A percentile compares a stretch with the other conserved stretches of the same genome.
Evolutionary conservation across 192 early-diverging fungal species (phyloP).

Genomic region (Coemansia sp.): DNA sequence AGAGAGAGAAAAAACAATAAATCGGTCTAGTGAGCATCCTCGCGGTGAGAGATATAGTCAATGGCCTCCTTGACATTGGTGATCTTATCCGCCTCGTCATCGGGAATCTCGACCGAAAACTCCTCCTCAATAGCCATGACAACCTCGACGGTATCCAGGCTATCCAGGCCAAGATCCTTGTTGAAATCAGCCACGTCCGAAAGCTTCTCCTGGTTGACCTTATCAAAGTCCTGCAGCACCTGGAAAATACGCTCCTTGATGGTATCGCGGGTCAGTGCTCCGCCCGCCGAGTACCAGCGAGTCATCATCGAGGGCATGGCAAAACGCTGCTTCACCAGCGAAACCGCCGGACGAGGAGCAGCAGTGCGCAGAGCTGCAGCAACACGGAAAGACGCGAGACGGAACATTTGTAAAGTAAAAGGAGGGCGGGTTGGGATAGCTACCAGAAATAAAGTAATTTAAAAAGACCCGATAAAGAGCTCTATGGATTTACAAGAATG

Average conservation of each 20-base stretch:
- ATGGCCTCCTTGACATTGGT: conserved; percentile 83
- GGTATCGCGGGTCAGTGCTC: conserved; percentile 61
- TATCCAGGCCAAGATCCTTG: conserved; percentile 93
- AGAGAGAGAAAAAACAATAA: conserved; percentile 7
- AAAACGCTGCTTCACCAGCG: background rate
- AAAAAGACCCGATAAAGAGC: background rate
- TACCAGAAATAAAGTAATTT: background rate
- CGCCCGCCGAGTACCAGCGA: conserved; percentile 74
- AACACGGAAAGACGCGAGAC: conserved; percentile 33
- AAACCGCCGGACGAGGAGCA: background rate
- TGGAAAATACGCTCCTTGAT: conserved; percentile 86
- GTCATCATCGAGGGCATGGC: conserved; percentile 16
- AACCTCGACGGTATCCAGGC: conserved; percentile 96
- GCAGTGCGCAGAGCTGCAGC: conserved; percentile 13
- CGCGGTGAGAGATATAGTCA: conserved; percentile 71
- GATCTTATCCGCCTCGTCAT: conserved; percentile 96
- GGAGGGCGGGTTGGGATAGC: background rate
- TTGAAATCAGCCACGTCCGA: conserved; percentile 80
- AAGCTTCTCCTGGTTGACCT: conserved; percentile 89
- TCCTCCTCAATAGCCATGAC: conserved; percentile 99
- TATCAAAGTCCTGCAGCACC: conserved; percentile 92
- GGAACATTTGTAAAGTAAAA: conserved; percentile 22
- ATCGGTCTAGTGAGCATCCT: conserved; percentile 64
- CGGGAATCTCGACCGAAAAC: conserved; percentile 96
- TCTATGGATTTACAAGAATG: background rate